Evolutionary conservation across 176 grass and related monocot species (phyloP).

Genomic region (Eragrostis nindensis): DNA sequence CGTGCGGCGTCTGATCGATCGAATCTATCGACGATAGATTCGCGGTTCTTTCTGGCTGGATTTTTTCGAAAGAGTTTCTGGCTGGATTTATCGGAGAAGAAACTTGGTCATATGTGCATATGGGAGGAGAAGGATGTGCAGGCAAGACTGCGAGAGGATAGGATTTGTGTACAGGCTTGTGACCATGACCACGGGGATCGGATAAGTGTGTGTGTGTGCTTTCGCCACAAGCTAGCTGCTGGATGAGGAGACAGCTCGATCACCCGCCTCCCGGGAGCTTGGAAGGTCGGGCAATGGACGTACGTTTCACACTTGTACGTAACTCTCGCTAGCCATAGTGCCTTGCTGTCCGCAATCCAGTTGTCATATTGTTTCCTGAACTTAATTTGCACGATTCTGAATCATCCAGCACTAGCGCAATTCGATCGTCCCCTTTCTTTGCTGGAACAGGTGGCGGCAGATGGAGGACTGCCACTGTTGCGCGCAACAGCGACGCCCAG

Average conservation of each 20-base stretch:
- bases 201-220: constrained; percentile 30
- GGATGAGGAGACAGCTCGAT: constrained; percentile 24
- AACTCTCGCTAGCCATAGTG: neutral
- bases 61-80: no score
- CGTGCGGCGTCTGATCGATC: neutral
- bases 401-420: neutral
- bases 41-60: neutral
- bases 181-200: constrained; percentile 6
- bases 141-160: constrained; percentile 12
- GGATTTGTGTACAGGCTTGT: constrained; percentile 29
- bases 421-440: neutral
- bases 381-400: no score
- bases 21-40: neutral
- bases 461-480: neutral
- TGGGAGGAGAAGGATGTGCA: neutral
- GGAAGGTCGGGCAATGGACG: constrained; percentile 21
- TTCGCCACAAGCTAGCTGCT: neutral
- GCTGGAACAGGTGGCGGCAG: neutral
- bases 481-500: constrained; percentile 17
- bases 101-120: neutral
- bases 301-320: constrained; percentile 11
- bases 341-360: no score
- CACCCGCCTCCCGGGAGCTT: constrained; percentile 38
- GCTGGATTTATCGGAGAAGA: neutral
- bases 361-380: no score